Base-by-base conservation (phyloP, 306 rosid genomes). In the Lupinus albus region DNA sequence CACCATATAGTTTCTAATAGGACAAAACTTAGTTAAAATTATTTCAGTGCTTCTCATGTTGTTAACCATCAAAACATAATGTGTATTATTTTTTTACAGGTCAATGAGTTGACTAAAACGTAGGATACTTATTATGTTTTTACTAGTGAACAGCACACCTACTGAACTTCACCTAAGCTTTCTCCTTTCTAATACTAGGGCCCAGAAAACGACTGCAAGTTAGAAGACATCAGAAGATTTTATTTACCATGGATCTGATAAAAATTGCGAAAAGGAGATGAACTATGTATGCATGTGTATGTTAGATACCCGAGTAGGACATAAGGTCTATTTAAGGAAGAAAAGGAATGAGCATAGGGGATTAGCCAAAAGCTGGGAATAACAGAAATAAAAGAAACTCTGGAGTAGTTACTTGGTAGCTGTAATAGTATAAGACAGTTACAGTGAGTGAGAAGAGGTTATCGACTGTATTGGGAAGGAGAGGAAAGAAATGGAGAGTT, bases 121-220 rank as follows among this genome's bases (percentile, higher is more conserved):
- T 7, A 39, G 45, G n/a, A 39, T 12, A 39, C 45, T 7, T 39
- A 10, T 39, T 39, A 9, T 39, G 45, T 9, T 39, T 9, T 9
- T 39, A 39, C 11, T 39, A 3, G 45, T 9, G 12, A 39, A 39
- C 11, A 8, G 2, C 44, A 38, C 45, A 8, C 45, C 12, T 39
- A 9, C 0, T 8, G 45, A 39, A 39, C 45, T 39, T 10, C 2
- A 9, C 12, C 45, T 9, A 39, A 39, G 12, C 11, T 39, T 39
- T 39, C 45, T 9, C 45, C 45, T 39, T 39, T 35, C 54, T 53
- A 72, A 8, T 35, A 64, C 18, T 15, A 65, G 13, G 57, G 15
- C 56, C 73, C 81, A 65, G 59, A 64, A 44, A 64, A 18, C 63
- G 13, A 64, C 13, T 72, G 46, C 21, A 16, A 20, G 11, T 16